Evolutionary conservation across 169 alveolate genomes (phyloP), one percentile per base, ranked within the genome.

Genomic region (Cryptosporidium xiaoi): DNA sequence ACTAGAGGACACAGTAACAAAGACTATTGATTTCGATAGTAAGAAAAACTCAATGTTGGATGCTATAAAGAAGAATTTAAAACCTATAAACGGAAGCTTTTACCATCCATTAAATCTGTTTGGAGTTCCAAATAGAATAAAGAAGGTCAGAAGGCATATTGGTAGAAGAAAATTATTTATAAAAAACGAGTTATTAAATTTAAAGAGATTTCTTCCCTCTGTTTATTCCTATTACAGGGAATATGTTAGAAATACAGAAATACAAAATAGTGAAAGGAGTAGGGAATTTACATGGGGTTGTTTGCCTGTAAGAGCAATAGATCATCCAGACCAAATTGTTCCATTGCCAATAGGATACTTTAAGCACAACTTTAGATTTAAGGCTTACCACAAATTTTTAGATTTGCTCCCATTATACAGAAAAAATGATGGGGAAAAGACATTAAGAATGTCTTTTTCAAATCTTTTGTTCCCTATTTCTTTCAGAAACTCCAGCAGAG

Each of bases 321-420:
- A 95, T 58, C 94, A 85, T 64, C 97, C 97, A 18, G 90, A 94
- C 40, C 92, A 85, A 16, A 83, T 93, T 51, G 95, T 95, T 53
- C 96, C 97, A 1, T 91, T 95, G 34, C 97, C 97, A 2, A 95
- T 96, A 62, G 97, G 97, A 12, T 95, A 92, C 66, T 90, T 92
- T 3, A 62, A 77, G 10, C 62, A 77, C 31, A 71, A 60, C 18
- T 56, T 60, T 18, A 77, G 87, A n/a, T 77, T 24, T 16, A 77
- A 77, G 34, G 77, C 64, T 18, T 77, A 77, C 60, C 87, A 62
- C 48, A 77, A 77, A 13, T 77, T 77, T 40, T 24, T 77, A 31
- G 77, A 77, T 62, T 66, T 77, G 18, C 64, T 77, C 10, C 87
- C 87, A 5, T 46, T 33, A 7, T 56, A 34, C 20, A 77, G 50